Percentiles rank a stretch among this genome's conserved stretches.
These are phyloP conservation scores for Pulveroboletus sp. DNA, from an alignment of 768 basidiomycete genomes.

Conservation along the genomic window DNA sequence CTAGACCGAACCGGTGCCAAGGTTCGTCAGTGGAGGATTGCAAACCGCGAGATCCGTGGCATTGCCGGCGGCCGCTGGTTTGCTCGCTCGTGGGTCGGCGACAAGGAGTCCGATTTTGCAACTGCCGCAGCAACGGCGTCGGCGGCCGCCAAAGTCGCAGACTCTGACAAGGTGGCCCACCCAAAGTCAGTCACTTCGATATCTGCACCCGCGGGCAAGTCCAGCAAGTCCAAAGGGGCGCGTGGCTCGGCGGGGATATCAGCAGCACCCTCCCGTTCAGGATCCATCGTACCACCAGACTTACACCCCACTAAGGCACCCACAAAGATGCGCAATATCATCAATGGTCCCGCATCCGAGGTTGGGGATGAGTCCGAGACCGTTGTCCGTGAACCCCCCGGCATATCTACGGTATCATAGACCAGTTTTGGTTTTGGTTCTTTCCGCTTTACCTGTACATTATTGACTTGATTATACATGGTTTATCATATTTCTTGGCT, in stretches of 20 bases:
- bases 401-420: constrained; percentile 19
- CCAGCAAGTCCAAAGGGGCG: constrained; percentile 39
- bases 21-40: constrained; percentile 70
- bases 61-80: constrained; percentile 87
- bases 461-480: constrained; percentile 8
- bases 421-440: constrained; percentile 5
- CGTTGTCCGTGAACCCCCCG: constrained; percentile 16
- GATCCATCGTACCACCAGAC: constrained; percentile 51
- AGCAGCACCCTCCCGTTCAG: constrained; percentile 57
- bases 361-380: constrained; percentile 48
- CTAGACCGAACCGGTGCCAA: constrained; percentile 63
- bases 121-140: constrained; percentile 29
- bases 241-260: constrained; percentile 39
- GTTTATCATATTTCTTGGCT: constrained; percentile 13
- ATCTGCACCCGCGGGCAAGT: constrained; percentile 46
- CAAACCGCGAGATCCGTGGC: constrained; percentile 75
- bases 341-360: constrained; percentile 50
- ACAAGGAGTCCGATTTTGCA: constrained; percentile 71
- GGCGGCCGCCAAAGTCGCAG: constrained; percentile 26
- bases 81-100: constrained; percentile 77
- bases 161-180: constrained; percentile 25
- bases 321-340: constrained; percentile 67
- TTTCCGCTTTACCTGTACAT: constrained; percentile 9
- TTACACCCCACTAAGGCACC: constrained; percentile 45
- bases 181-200: constrained; percentile 44